These are phyloP conservation scores for Didymella exigua DNA, from an alignment of 2,329 filamentous ascomycete species.

Conservation along the genomic window DNA sequence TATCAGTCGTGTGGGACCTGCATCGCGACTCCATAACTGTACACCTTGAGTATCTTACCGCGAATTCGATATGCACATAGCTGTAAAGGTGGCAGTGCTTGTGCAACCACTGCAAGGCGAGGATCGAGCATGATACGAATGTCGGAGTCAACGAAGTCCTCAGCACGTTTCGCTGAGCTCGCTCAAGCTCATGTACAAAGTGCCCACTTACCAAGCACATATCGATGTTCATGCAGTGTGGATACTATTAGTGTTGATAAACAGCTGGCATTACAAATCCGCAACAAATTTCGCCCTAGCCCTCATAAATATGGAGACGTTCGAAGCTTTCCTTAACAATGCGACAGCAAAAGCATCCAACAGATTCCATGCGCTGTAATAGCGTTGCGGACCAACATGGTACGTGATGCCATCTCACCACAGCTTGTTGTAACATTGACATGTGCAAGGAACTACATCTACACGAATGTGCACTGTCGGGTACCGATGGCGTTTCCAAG, in stretches of 20 bases:
- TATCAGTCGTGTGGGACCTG: too few species aligned
- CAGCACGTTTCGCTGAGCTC: neutral
- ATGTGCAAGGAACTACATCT: neutral
- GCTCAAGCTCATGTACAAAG: neutral
- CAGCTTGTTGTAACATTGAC: neutral
- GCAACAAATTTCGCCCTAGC: neutral
- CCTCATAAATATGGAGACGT: conserved; percentile 15
- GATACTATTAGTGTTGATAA: neutral
- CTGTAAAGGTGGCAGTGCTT: neutral
- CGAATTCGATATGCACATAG: neutral
- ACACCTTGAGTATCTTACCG: neutral
- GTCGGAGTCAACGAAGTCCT: neutral
- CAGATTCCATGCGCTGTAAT: conserved; percentile 24
- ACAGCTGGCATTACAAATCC: neutral
- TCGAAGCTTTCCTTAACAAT: conserved; percentile 35
- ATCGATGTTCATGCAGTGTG: neutral
- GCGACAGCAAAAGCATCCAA: conserved; percentile 26
- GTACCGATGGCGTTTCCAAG: conserved; percentile 39
- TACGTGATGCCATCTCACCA: neutral
- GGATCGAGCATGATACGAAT: neutral
- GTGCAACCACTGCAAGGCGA: neutral
- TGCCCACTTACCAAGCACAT: neutral
- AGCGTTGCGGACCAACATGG: conserved; percentile 23
- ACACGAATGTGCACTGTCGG: neutral
- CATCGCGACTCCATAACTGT: neutral